Evolutionary conservation across 2,329 filamentous ascomycete species (phyloP), one percentile per base, ranked within the genome.

Genomic region (Colletotrichum eremochloae): DNA sequence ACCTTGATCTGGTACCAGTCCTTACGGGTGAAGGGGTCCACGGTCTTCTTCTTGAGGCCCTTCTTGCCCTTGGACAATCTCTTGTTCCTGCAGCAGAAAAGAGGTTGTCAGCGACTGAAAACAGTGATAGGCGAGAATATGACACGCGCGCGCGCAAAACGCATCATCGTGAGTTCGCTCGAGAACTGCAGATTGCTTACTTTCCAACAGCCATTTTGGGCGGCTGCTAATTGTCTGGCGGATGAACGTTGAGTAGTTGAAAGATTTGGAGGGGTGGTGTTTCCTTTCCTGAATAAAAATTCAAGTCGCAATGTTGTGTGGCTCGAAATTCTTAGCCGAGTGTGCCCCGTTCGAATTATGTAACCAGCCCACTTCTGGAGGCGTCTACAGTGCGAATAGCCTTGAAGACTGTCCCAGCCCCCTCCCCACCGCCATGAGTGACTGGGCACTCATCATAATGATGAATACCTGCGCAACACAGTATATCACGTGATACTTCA

Each of bases 41-140:
- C 89, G 82, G 95, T 96, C 89, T 96, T 96, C 96, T 99, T 98
- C 94, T 98, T 98, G 85, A 98, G 91, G 87, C 96, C 96, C 92
- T 99, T 99, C 94, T 98, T 99, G 89, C 96, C 96, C 92, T 99
- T 99, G 79, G 96, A 98, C 90, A 99, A 92, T 91, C 96, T 95
- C 95, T 99, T 99, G 93, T 99, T 99, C 94, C 93, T 95, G 80
- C 50, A 42, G 69, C 60, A 68, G 67, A 67, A 74, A 77, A 76
- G 12, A 18, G 57, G 76, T 68, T 75, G 79, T 78, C 68, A 78
- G 77, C 68, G 29, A 58, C 40, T 52, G 56, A 57, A 24, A 14
- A 31, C 11, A 20, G 38, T 2, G 76, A 73, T 60, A 44, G 71
- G 72, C 75, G 75, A 75, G n/a, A 44, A 6, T 29, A 40, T 42